Base-by-base conservation (phyloP, 129 eudicot species). In the Solidago caesia region DNA sequence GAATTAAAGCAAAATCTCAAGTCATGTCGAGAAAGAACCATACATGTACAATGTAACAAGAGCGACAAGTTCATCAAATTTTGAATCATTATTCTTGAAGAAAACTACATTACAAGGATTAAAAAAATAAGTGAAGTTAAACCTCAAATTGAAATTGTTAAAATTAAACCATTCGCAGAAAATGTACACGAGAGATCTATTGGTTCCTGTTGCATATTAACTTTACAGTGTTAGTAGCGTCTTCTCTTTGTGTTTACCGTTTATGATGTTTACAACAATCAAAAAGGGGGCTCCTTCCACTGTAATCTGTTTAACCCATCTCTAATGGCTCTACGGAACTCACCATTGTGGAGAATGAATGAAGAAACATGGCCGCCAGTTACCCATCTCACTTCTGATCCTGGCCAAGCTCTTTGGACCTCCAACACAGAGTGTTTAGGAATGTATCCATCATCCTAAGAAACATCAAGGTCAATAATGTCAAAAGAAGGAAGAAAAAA, bases 331-430 rank as follows among this genome's bases (percentile, higher is more conserved):
- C 75, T 88, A 11, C 97, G 88, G 53, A 94, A 94, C 58, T 86
- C 93, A 44, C 80, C 89, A 33, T 84, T 88, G 86, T 94, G 98
- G 27, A 94, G 88, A 75, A 90, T 82, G 76, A 94, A 88, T 10
- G 98, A 94, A 3, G 98, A 90, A 13, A 94, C 97, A 42, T 94
- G 98, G 42, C 98, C 97, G 5, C 98, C 98, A 6, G 81, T 88
- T 68, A 94, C 98, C 98, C 98, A 94, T 83, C 98, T 90, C 75
- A 94, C 98, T 84, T 94, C 98, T 7, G 98, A 94, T 13, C 98
- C 97, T 0, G 98, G 98, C 98, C 97, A 94, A n/a, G 97, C 98
- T 48, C 85, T 87, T 81, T 94, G 96, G 46, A 94, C 91, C 84
- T 90, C 97, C 88, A 94, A 72, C 44, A 94, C 97, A 3, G 97